Evolutionary conservation across 305 asterid genomes (phyloP).

Genomic region (Fraxinus dipetala): DNA sequence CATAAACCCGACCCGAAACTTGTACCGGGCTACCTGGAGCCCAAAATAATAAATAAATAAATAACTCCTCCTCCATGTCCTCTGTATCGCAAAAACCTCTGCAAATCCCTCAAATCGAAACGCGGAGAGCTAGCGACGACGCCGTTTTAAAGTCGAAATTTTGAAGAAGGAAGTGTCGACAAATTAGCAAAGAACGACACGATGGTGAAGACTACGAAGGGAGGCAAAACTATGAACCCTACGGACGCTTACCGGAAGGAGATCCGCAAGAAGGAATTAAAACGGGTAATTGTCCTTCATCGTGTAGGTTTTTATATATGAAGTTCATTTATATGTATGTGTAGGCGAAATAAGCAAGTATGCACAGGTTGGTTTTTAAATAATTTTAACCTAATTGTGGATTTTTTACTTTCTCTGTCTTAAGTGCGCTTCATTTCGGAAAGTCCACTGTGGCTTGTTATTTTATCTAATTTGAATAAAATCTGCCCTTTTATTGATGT

Average conservation of each 20-base stretch:
- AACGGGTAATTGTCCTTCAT: constrained; percentile 50
- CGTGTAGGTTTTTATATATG: background rate
- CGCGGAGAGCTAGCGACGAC: background rate
- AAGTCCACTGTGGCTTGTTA: background rate
- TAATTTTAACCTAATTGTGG: background rate
- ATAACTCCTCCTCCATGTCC: background rate
- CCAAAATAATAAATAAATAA: background rate
- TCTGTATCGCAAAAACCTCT: background rate
- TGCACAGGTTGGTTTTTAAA: background rate
- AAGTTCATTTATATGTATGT: background rate
- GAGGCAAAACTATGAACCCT: constrained; percentile 99
- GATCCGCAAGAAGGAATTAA: constrained; percentile 83
- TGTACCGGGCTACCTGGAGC: background rate
- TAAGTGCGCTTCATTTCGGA: background rate
- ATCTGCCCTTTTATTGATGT: background rate
- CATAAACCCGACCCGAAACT: background rate
- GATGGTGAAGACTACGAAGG: constrained; percentile 95
- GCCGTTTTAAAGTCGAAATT: background rate
- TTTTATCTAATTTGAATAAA: background rate
- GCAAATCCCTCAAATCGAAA: background rate
- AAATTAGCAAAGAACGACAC: constrained; percentile 24
- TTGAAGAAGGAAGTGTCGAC: background rate
- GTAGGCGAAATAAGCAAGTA: background rate
- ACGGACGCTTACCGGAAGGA: constrained; percentile 95
- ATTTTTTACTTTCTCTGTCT: background rate